Conservation (phyloP, 805 yeast genomes). For the Lipomyces kockii region DNA sequence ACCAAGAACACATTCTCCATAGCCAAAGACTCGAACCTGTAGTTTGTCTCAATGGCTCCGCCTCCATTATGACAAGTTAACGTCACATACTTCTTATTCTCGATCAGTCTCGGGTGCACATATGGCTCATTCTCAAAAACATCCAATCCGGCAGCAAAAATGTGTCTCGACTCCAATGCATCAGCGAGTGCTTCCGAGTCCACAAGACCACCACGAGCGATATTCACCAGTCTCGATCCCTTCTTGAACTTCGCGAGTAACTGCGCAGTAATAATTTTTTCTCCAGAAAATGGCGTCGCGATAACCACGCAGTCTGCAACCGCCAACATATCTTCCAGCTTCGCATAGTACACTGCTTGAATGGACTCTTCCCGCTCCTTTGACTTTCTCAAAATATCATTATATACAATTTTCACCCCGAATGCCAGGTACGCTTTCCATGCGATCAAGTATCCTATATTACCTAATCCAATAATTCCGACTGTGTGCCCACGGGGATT, state of each 20-base stretch:
- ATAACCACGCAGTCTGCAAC: constrained; percentile 43
- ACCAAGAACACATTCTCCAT: constrained; percentile 12
- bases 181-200: not conserved
- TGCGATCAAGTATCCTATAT: constrained; percentile 6
- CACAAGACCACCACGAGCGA: constrained; percentile 6
- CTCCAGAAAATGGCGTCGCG: constrained; percentile 35
- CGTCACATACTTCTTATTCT: constrained; percentile 6
- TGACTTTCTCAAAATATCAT: constrained; percentile 26
- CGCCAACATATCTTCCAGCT: constrained; percentile 43
- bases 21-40: constrained; percentile 13
- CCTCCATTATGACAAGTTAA: constrained; percentile 16
- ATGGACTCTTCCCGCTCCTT: constrained; percentile 20
- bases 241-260: constrained; percentile 21
- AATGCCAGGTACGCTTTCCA: constrained; percentile 3
- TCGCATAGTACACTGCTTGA: constrained; percentile 35
- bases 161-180: not conserved
- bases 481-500: not conserved
- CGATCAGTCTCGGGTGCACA: constrained; percentile 8
- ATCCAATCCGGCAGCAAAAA: constrained; percentile 9
- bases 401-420: constrained; percentile 24
- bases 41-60: constrained; percentile 8
- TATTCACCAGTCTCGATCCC: constrained; percentile 27
- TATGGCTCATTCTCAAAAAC: constrained; percentile 16
- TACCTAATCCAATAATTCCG: constrained; percentile 7
- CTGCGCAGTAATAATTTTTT: constrained; percentile 21